Evolutionary conservation across 2,329 filamentous ascomycete genomes (phyloP).

Genomic region (Colletotrichum sublineola): DNA sequence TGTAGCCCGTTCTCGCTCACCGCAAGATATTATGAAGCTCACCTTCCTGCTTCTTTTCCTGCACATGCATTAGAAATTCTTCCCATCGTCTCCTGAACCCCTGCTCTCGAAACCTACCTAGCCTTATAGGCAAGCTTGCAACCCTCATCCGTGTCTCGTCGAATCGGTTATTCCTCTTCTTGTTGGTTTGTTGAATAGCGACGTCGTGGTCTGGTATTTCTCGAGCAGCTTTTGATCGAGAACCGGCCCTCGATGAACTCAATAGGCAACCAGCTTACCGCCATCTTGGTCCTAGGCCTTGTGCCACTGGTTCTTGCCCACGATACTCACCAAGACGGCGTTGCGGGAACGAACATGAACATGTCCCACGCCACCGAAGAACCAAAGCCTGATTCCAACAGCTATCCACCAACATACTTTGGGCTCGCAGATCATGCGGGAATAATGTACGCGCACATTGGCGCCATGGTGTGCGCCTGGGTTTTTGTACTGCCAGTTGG

Average conservation of each 20-base stretch:
- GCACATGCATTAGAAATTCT: background rate
- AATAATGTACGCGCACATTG: slow-evolving; percentile 78
- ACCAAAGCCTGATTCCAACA: slow-evolving; percentile 43
- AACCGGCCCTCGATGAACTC: slow-evolving; percentile 9
- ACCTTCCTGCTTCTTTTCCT: background rate
- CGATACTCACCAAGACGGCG: slow-evolving; percentile 44
- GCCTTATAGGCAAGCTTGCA: background rate
- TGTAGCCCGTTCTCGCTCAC: slow-evolving; percentile 22
- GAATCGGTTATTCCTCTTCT: background rate
- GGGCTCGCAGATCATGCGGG: slow-evolving; percentile 64
- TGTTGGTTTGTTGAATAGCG: background rate
- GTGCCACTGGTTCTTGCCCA: slow-evolving; percentile 30
- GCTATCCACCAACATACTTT: slow-evolving; percentile 70
- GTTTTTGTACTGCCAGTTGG: slow-evolving; percentile 79
- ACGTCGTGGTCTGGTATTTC: background rate
- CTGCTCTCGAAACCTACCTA: background rate
- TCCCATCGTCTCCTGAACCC: background rate
- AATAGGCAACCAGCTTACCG: background rate
- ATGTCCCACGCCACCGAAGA: slow-evolving; percentile 34
- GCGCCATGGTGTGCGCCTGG: slow-evolving; percentile 79
- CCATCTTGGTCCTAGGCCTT: slow-evolving; percentile 14
- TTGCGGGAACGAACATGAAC: slow-evolving; percentile 38
- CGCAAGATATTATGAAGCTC: background rate
- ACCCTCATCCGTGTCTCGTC: background rate
- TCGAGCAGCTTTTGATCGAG: background rate